Base-by-base conservation (phyloP, 805 yeast species). In the Saccharomycopsis sp. region DNA sequence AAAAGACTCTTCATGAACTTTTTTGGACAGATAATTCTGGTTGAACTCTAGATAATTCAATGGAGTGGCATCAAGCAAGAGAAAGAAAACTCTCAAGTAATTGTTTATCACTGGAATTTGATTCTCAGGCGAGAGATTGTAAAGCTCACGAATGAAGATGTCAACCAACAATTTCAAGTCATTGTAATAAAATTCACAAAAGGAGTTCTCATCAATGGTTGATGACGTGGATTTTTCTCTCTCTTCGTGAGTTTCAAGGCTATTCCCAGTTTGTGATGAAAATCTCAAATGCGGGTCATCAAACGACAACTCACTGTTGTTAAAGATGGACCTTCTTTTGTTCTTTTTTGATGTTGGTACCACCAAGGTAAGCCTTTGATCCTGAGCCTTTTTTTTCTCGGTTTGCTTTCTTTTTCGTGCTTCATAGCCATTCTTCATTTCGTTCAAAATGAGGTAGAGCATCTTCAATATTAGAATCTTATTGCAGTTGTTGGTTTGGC, bases 111-210 rank as follows among this genome's bases (percentile, higher is more conserved):
- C 50, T 4, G 62, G 52, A 19, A 52, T 61, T 25, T 63, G 61
- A 6, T 59, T 59, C 3, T 55, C 52, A 38, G 58, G 59, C 19
- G 74, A 71, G 34, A 72, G 51, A 48, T 74, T 65, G 49, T 65
- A 68, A 49, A 75, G 53, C 49, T 75, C 80, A 29, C 81, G 51
- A 5, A 75, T 64, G 42, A 75, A 65, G n/a, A 75, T 72, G 48
- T 75, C 81, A 26, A 73, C 66, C 42, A 75, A 61, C 10, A 75
- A 71, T 52, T 72, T 72, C 40, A 75, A 53, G 51, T 75, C 81
- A 45, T 75, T 75, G 45, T 72, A 53, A 50, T 75, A 75, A 13
- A 71, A 63, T 9, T 41, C 48, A 13, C 41, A 41, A 10, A 31
- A 25, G n/a, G 27, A 10, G 27, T 9, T n/a, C n/a, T 25, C n/a